A percentile compares a stretch with the other conserved stretches of the same genome.
Evolutionary conservation across 179 eudicot species (phyloP).

Genomic region (Sideroxylon spinosum): DNA sequence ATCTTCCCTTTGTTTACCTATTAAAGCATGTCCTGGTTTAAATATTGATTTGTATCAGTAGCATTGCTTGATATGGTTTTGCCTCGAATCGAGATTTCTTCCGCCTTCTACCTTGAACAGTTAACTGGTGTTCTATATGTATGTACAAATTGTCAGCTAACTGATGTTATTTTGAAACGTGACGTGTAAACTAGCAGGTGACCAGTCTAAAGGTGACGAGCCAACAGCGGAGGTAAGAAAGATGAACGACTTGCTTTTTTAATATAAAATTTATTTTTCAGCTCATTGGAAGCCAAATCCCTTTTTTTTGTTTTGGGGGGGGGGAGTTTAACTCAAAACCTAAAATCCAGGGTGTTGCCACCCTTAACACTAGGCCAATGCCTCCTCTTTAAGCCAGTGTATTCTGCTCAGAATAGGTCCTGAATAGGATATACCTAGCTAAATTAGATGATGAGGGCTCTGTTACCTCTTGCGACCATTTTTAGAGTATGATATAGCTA

Average conservation of each 20-base stretch:
- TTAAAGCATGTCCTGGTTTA: not conserved
- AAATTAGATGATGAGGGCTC: not conserved
- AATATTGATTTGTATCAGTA: not conserved
- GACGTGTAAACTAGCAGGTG: conserved; percentile 23
- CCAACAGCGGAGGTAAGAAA: conserved; percentile 17
- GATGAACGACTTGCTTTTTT: not conserved
- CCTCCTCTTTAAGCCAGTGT: not conserved
- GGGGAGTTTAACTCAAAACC: too few species aligned
- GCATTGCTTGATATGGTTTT: not conserved
- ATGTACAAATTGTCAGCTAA: not conserved
- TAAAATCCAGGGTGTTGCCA: too few species aligned
- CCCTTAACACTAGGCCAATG: too few species aligned
- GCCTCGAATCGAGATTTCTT: not conserved
- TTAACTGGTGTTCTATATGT: not conserved
- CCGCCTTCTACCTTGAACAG: not conserved
- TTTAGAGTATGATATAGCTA: not conserved
- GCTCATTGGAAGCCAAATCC: not conserved
- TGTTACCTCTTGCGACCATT: not conserved
- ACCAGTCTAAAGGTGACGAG: conserved; percentile 22
- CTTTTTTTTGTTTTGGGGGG: too few species aligned
- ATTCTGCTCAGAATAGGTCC: not conserved
- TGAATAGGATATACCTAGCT: not conserved
- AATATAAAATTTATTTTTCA: not conserved
- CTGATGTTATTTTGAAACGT: conserved; percentile 1
- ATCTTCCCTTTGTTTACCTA: not conserved